Conservation (phyloP, 2,329 filamentous ascomycete species). For the Colletotrichum lentis region DNA sequence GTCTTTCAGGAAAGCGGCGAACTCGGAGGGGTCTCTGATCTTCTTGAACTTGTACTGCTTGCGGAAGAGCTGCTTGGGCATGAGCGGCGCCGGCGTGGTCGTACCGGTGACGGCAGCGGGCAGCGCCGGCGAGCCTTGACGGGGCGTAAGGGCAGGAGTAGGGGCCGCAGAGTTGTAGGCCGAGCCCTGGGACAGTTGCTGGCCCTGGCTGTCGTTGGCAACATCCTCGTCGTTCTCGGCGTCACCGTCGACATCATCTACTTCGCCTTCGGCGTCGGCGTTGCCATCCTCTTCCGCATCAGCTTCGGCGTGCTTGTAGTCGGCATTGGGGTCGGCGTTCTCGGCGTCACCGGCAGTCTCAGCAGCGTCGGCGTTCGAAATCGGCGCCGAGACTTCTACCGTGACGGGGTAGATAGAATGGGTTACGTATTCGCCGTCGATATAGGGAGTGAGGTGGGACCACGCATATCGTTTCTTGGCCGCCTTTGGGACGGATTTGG, state of each 20-base stretch:
- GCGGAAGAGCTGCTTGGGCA: constrained; percentile 40
- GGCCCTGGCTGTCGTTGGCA: constrained; percentile 23
- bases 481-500: not conserved
- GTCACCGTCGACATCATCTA: constrained; percentile 41
- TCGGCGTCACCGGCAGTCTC: constrained; percentile 26
- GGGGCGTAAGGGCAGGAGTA: constrained; percentile 51
- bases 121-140: constrained; percentile 49
- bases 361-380: constrained; percentile 20
- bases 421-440: constrained; percentile 50
- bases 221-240: constrained; percentile 38
- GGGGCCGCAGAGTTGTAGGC: constrained; percentile 45
- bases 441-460: constrained; percentile 52
- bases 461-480: constrained; percentile 44
- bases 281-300: constrained; percentile 41
- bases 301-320: constrained; percentile 40
- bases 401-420: constrained; percentile 45
- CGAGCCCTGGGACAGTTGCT: constrained; percentile 26
- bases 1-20: constrained; percentile 58
- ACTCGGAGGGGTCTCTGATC: constrained; percentile 60
- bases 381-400: constrained; percentile 41
- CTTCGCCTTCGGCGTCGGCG: constrained; percentile 42
- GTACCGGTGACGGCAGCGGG: constrained; percentile 40
- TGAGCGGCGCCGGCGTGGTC: constrained; percentile 50
- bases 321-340: constrained; percentile 13
- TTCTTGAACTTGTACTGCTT: constrained; percentile 57